Base-by-base conservation (phyloP, 2,329 filamentous ascomycete species). In the Grosmannia serpens region DNA sequence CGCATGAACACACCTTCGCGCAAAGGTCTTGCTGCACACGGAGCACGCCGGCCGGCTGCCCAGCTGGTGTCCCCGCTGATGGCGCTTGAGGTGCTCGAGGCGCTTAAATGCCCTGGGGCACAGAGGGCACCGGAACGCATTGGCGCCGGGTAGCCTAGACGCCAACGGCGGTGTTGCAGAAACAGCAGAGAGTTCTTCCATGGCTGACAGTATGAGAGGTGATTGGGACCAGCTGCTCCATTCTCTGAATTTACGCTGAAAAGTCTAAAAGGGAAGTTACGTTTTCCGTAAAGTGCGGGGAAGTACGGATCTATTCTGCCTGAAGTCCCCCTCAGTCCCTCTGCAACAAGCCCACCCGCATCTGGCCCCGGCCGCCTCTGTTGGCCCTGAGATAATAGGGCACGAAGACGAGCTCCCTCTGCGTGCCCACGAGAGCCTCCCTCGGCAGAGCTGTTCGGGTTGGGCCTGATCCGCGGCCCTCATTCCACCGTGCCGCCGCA, bases 331-430 rank as follows among this genome's bases (percentile, higher is more conserved):
- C 38, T 41, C 38, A 41, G 44, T 47, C 44, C n/a, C 20, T 47
- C 22, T 17, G 13, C 44, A 47, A 22, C 47, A 74, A 58, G 11
- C 70, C 72, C 44, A 82, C 78, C 57, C 78, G 72, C 76, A 80
- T 80, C 54, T 79, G 75, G 1, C 80, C 80, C 51, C 69, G 75
- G 0, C 79, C 80, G 3, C 77, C 76, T 38, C 80, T 68, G 61
- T 83, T 83, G 20, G 77, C 78, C 20, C 79, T 69, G 58, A 80
- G 73, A 64, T 78, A 80, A 62, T 82, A 83, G 24, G 80, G 80
- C 51, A 83, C 69, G 65, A 82, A 81, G 1, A 71, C 66, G 49
- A 83, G 66, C 50, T 68, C 63, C 24, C 61, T 63, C 49, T 26
- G 33, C 55, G 53, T 49, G 51, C 33, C 62, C 63, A 60, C 56